These are phyloP conservation scores for Pluteus cervinus DNA, from an alignment of 768 basidiomycete species.

Conservation along the genomic window DNA sequence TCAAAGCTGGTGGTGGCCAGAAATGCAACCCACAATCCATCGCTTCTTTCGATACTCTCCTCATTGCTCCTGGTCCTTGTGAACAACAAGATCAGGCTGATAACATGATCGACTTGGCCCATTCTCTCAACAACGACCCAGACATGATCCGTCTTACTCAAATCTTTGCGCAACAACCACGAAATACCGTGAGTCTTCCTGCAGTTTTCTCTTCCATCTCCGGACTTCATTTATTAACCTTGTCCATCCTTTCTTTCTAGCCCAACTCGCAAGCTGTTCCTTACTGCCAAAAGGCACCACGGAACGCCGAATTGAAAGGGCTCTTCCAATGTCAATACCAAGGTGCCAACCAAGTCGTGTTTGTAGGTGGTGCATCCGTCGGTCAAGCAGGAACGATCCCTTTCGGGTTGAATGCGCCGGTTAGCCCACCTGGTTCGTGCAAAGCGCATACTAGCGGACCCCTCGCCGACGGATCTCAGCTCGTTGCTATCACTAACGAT, in stretches of 20 bases:
- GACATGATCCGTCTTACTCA: slow-evolving; percentile 47
- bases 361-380: slow-evolving; percentile 35
- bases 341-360: slow-evolving; percentile 35
- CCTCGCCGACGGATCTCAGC: slow-evolving; percentile 43
- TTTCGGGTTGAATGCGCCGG: slow-evolving; percentile 32
- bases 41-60: slow-evolving; percentile 49
- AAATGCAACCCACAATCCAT: slow-evolving; percentile 55
- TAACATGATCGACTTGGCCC: slow-evolving; percentile 39
- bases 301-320: slow-evolving; percentile 46
- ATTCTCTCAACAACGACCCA: slow-evolving; percentile 36
- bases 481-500: slow-evolving; percentile 25
- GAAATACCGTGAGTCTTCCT: slow-evolving; percentile 38
- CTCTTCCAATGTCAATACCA: slow-evolving; percentile 56
- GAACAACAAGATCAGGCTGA: slow-evolving; percentile 54
- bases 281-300: slow-evolving; percentile 50
- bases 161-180: slow-evolving; percentile 51
- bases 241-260: slow-evolving; percentile 17
- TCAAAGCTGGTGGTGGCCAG: slow-evolving; percentile 47
- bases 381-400: slow-evolving; percentile 49
- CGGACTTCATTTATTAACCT: not conserved
- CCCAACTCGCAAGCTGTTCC: slow-evolving; percentile 37
- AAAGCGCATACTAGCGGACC: slow-evolving; percentile 41
- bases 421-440: slow-evolving; percentile 45
- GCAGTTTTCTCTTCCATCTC: not conserved
- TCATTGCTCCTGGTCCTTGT: slow-evolving; percentile 49